Evolutionary conservation across 140 eudicot species (phyloP), one percentile per base, ranked within the genome.

Genomic region (Stevia rebaudiana): DNA sequence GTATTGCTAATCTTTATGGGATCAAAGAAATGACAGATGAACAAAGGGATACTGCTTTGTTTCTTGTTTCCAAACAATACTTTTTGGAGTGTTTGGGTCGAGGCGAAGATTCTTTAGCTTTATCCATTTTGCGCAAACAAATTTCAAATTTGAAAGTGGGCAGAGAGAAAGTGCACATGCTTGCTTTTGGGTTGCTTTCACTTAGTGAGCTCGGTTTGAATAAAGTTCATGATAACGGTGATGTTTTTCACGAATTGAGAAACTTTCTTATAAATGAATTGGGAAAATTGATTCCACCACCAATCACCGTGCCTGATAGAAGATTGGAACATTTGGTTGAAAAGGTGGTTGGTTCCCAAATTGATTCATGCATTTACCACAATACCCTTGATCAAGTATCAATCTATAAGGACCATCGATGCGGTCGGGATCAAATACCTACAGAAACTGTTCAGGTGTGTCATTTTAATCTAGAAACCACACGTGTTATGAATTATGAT

Each of bases 271-370:
- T 84, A 4, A 44, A 22, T 11, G 89, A 87, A 55, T 59, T 91
- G 82, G 84, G 77, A 64, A 75, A 75, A 36, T 60, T 84, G 61
- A 82, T 91, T 59, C 95, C 98, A 7, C 95, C 95, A 24, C 94
- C 98, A 31, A 67, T 87, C 36, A 77, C 88, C 8, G 13, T 91
- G 46, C 95, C 98, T 33, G 85, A 80, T 47, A 79, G 84, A 79
- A 80, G 98, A 74, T 79, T 91, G 80, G 95, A 91, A 61, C 78
- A 80, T 65, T 74, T 91, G 79, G 83, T 91, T 71, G 98, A 87
- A 52, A 78, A 54, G 80, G 94, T 84, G 33, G 80, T 79, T 24
- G 51, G 68, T 73, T 71, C 79, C 18, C 95, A 87, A 72, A 70
- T 83, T 53, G 89, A 87, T 78, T 73, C 89, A 25, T 91, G 98